Evolutionary conservation across 1,284 basidiomycete genomes (phyloP).

Genomic region (Pseudozyma thailandica): DNA sequence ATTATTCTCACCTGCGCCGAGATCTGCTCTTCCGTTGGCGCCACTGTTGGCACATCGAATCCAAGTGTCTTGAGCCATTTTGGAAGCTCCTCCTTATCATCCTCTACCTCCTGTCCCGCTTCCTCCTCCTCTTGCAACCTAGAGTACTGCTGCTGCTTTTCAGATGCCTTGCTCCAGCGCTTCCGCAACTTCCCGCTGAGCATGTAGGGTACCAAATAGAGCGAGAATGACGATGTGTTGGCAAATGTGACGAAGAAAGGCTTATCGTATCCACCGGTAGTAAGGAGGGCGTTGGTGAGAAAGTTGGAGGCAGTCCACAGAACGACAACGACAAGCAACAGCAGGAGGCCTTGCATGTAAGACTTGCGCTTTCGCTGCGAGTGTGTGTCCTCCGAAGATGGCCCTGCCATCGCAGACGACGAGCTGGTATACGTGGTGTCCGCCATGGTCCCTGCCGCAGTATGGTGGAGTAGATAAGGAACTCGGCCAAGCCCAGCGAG

Average conservation of each 20-base stretch:
- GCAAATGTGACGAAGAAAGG: slow-evolving; percentile 78
- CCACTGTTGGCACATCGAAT: slow-evolving; percentile 49
- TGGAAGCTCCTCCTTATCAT: slow-evolving; percentile 19
- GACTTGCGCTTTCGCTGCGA: slow-evolving; percentile 33
- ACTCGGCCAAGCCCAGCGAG: neutral
- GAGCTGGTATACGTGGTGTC: slow-evolving; percentile 8
- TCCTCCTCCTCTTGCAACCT: slow-evolving; percentile 17
- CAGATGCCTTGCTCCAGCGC: slow-evolving; percentile 26
- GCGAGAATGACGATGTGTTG: slow-evolving; percentile 85
- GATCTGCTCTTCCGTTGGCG: slow-evolving; percentile 6
- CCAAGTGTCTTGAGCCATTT: slow-evolving; percentile 58
- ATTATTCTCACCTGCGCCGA: slow-evolving; percentile 1
- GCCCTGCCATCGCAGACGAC: neutral
- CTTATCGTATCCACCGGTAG: slow-evolving; percentile 64
- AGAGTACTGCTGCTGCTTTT: slow-evolving; percentile 10
- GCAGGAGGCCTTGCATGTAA: slow-evolving; percentile 77
- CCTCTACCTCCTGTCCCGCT: slow-evolving; percentile 11
- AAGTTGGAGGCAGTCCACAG: slow-evolving; percentile 76
- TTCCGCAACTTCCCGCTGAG: slow-evolving; percentile 33
- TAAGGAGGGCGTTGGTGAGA: slow-evolving; percentile 63
- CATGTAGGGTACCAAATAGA: slow-evolving; percentile 83
- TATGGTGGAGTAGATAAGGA: neutral
- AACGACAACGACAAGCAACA: slow-evolving; percentile 82
- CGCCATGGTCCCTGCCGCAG: slow-evolving; percentile 16
- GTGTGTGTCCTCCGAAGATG: slow-evolving; percentile 7